These are phyloP conservation scores for Phragmites australis DNA, from an alignment of 176 grass and related monocot species.

Conservation along the genomic window DNA sequence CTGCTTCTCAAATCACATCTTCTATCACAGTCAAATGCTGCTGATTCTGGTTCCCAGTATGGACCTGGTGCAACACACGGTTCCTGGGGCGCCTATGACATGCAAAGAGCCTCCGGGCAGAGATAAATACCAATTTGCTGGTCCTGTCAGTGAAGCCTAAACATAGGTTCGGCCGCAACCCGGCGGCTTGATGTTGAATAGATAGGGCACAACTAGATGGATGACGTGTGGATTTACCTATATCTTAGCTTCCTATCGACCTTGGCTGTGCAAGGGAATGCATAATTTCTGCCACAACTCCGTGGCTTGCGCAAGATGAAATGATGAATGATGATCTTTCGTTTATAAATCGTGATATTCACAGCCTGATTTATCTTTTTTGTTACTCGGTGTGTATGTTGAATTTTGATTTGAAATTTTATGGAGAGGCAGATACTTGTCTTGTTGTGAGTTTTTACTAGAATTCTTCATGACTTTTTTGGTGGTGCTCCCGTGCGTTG, in stretches of 20 bases:
- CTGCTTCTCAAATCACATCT: constrained; percentile 10
- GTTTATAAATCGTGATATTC: neutral
- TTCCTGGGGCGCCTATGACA: constrained; percentile 56
- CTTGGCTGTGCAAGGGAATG: neutral
- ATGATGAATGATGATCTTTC: neutral
- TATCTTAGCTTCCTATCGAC: neutral
- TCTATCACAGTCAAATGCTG: constrained; percentile 49
- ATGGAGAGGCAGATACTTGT: too few relatives aligned
- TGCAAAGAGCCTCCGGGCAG: constrained; percentile 54
- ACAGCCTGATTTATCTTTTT: too few relatives aligned
- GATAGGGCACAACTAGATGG: neutral
- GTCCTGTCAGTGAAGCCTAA: constrained; percentile 1
- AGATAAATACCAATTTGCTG: constrained; percentile 37
- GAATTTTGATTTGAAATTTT: too few relatives aligned
- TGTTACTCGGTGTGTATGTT: too few relatives aligned
- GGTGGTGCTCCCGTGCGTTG: too few relatives aligned
- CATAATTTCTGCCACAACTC: constrained; percentile 21
- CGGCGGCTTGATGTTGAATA: neutral
- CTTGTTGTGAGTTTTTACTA: too few relatives aligned
- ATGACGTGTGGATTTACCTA: neutral
- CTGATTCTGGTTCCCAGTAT: constrained; percentile 54
- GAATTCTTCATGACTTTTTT: too few relatives aligned
- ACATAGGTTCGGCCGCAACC: constrained; percentile 17
- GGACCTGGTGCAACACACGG: constrained; percentile 41
- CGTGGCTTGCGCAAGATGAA: neutral